Conservation (phyloP, 345 rosid species). For the Alliaria petiolata region DNA sequence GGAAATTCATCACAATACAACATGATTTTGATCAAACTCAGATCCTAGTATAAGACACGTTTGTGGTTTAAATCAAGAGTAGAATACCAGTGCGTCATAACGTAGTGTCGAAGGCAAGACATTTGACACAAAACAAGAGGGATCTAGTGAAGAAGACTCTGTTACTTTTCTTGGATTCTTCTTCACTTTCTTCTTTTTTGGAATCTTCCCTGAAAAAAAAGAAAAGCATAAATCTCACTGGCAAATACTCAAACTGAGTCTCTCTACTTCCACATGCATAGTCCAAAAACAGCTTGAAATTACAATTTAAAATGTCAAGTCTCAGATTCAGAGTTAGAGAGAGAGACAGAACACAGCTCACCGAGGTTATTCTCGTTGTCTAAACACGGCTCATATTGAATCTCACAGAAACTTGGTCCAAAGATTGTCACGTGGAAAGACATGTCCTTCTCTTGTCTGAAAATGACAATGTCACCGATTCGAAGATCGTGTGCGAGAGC, state of each 20-base stretch:
- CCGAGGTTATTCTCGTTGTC: no score
- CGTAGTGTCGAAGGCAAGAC: background rate
- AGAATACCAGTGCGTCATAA: slow-evolving; percentile 4
- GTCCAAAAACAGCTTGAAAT: background rate
- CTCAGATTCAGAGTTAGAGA: no score
- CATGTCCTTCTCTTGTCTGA: no score
- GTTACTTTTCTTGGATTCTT: background rate
- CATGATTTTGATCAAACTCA: background rate
- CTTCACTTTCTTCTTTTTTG: background rate
- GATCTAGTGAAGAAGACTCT: background rate
- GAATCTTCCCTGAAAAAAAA: background rate
- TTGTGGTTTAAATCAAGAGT: background rate
- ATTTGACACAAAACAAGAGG: slow-evolving; percentile 1
- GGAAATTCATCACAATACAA: background rate
- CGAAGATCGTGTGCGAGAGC: no score
- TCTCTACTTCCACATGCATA: background rate
- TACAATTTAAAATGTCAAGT: no score
- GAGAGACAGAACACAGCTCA: no score
- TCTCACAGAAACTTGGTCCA: no score
- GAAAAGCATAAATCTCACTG: no score
- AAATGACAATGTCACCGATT: no score
- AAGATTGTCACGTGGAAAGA: no score
- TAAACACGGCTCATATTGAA: no score
- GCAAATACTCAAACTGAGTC: background rate
- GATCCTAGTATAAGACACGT: background rate